A percentile compares a stretch with the other conserved stretches of the same genome.
Conservation (phyloP, 768 basidiomycete species). For the Hericium erinaceus region DNA sequence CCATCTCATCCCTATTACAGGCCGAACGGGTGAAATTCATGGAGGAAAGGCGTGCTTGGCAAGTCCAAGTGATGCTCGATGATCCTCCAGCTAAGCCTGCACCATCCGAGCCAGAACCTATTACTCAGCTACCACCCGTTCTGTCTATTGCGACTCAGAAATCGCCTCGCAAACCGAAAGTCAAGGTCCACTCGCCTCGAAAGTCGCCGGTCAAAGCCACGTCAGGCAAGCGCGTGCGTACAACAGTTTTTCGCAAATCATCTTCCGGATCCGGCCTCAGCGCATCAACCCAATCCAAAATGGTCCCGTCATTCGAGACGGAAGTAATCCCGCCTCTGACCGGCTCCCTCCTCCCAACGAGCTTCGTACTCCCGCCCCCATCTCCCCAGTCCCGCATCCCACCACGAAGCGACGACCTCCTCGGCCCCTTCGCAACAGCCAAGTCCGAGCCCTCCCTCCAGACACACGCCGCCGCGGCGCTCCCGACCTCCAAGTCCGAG, state of each 20-base stretch:
- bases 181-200: slow-evolving; percentile 6
- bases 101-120: background rate
- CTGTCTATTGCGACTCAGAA: slow-evolving; percentile 17
- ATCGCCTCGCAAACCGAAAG: slow-evolving; percentile 30
- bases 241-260: slow-evolving; percentile 37
- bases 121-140: slow-evolving; percentile 22
- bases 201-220: slow-evolving; percentile 40
- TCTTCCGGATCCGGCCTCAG: slow-evolving; percentile 19
- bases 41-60: slow-evolving; percentile 72
- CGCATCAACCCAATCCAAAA: slow-evolving; percentile 17
- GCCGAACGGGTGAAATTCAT: slow-evolving; percentile 49
- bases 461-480: background rate
- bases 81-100: slow-evolving; percentile 30
- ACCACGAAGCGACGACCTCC: slow-evolving; percentile 31
- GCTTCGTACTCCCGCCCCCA: slow-evolving; percentile 73
- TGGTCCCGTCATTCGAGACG: slow-evolving; percentile 42
- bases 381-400: slow-evolving; percentile 63
- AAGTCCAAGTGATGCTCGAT: slow-evolving; percentile 51
- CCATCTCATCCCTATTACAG: slow-evolving; percentile 24
- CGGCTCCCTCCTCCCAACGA: slow-evolving; percentile 42
- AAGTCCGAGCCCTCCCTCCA: background rate
- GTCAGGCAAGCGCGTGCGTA: slow-evolving; percentile 28
- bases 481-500: slow-evolving; percentile 6
- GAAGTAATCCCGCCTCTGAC: slow-evolving; percentile 34
- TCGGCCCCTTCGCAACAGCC: slow-evolving; percentile 5